Percentiles rank a stretch among this genome's conserved stretches.
Evolutionary conservation across 305 asterid genomes (phyloP).

Genomic region (Lippia alba): DNA sequence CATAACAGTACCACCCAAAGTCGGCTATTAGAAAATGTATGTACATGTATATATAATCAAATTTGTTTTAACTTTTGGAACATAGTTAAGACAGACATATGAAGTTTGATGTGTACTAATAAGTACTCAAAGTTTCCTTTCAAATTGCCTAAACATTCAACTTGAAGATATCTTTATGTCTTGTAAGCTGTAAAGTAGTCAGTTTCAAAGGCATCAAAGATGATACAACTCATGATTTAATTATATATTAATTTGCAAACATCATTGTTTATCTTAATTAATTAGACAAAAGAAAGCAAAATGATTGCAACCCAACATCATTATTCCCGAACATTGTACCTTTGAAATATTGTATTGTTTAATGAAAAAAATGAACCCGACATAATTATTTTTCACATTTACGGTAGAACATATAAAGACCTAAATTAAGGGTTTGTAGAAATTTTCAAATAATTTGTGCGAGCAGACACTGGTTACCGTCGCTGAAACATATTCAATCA

Average conservation of each 20-base stretch:
- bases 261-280: neutral
- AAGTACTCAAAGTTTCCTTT: conserved; percentile 31
- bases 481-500: too few relatives aligned
- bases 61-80: conserved; percentile 36
- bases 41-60: conserved; percentile 19
- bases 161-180: conserved; percentile 43
- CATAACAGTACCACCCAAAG: too few relatives aligned
- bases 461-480: too few relatives aligned
- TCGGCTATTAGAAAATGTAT: too few relatives aligned
- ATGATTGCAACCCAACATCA: conserved; percentile 42
- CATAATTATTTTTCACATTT: neutral
- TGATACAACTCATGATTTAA: conserved; percentile 37
- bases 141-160: conserved; percentile 38
- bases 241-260: conserved; percentile 25
- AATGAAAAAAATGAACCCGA: conserved; percentile 1
- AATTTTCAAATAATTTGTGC: too few relatives aligned
- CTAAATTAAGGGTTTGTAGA: neutral
- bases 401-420: neutral
- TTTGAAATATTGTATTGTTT: neutral
- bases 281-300: conserved; percentile 36
- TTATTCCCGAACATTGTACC: neutral
- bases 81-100: conserved; percentile 26
- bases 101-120: conserved; percentile 39
- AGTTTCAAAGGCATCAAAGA: conserved; percentile 37
- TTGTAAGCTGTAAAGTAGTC: conserved; percentile 47